These are phyloP conservation scores for Salix exigua DNA, from an alignment of 345 rosid species.

Conservation along the genomic window DNA sequence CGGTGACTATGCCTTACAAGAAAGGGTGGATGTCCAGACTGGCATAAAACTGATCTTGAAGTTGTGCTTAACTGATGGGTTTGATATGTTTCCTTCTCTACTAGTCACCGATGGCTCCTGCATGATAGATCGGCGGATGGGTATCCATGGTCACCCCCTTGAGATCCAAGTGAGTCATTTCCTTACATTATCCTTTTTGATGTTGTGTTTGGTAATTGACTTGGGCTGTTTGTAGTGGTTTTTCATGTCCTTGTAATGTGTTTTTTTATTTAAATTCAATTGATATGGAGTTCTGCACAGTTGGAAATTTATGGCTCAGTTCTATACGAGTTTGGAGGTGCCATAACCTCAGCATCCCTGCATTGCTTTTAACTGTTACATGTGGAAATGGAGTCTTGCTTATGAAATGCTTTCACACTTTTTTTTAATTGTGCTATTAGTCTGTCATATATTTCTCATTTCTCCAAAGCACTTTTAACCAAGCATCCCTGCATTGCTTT, in stretches of 20 bases:
- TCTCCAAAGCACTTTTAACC: not conserved
- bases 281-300: not conserved
- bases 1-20: slow-evolving; percentile 34
- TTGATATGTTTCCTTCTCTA: slow-evolving; percentile 36
- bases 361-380: not conserved
- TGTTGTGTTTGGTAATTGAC: not conserved
- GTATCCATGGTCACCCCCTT: slow-evolving; percentile 36
- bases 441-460: not conserved
- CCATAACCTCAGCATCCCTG: not conserved
- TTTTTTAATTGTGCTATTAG: not conserved
- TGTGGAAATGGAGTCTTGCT: not conserved
- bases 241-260: not conserved
- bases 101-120: slow-evolving; percentile 36
- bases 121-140: slow-evolving; percentile 38
- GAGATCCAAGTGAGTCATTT: slow-evolving; percentile 29
- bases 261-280: not conserved
- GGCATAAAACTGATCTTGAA: slow-evolving; percentile 30
- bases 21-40: slow-evolving; percentile 36
- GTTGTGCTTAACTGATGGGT: slow-evolving; percentile 31
- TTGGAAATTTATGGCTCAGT: not conserved
- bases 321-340: not conserved
- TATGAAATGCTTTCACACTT: not conserved
- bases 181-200: not conserved
- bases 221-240: not conserved
- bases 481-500: not conserved